Conservation (phyloP, 305 asterid species). For the Fraxinus ornus region DNA sequence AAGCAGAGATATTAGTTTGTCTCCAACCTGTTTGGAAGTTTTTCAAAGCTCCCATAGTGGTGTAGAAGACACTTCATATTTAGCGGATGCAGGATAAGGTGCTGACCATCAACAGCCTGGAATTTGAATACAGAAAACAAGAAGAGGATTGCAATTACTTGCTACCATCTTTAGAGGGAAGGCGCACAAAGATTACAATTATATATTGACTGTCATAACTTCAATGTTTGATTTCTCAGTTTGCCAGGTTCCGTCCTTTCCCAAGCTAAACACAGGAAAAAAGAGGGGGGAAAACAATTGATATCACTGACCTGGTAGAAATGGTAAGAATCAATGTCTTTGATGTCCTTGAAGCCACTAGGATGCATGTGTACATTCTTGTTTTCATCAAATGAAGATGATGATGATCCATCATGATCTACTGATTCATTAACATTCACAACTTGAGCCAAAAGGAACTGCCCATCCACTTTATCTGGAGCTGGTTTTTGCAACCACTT, state of each 20-base stretch:
- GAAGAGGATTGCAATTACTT: conserved; percentile 8
- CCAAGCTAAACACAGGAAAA: background rate
- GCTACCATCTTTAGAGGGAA: conserved; percentile 1
- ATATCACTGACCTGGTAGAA: conserved; percentile 77
- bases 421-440: conserved; percentile 32
- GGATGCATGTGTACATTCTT: conserved; percentile 26
- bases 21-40: conserved; percentile 76
- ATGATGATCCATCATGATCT: conserved; percentile 38
- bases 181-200: background rate
- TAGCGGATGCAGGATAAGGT: conserved; percentile 81
- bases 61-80: conserved; percentile 92
- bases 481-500: conserved; percentile 33
- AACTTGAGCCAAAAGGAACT: conserved; percentile 36
- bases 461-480: conserved; percentile 29
- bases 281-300: background rate
- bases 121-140: conserved; percentile 26
- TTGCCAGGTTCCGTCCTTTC: background rate
- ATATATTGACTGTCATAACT: background rate
- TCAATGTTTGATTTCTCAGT: conserved; percentile 14
- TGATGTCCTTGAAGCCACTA: conserved; percentile 37
- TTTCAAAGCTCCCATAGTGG: conserved; percentile 73
- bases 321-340: conserved; percentile 54
- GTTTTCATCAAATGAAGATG: conserved; percentile 38
- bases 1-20: background rate
- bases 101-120: conserved; percentile 93